Conservation (phyloP, 2,329 filamentous ascomycete species). For the Dothistroma pini region DNA sequence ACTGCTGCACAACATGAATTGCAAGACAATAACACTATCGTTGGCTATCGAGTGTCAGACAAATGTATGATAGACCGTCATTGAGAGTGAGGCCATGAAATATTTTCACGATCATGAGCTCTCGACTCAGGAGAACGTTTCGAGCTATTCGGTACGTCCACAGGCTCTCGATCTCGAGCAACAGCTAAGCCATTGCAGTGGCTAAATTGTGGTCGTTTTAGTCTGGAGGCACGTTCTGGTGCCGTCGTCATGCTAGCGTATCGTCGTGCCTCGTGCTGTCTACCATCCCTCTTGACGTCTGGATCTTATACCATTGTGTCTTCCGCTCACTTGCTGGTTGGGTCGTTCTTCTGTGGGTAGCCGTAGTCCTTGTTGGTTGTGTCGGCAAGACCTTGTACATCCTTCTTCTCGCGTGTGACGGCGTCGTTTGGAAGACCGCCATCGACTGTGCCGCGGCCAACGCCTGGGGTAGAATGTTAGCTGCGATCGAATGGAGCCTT, state of each 20-base stretch:
- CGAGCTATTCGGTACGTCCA: background rate
- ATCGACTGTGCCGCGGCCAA: constrained; percentile 63
- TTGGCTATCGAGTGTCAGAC: background rate
- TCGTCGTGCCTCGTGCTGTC: constrained; percentile 2
- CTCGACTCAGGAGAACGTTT: background rate
- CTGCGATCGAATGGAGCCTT: background rate
- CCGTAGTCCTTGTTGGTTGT: constrained; percentile 44
- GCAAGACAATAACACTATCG: background rate
- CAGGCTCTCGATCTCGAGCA: background rate
- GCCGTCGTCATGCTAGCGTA: background rate
- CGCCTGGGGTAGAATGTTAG: constrained; percentile 25
- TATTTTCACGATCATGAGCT: background rate
- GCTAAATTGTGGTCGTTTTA: background rate
- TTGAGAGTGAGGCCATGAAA: background rate
- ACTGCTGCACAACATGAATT: background rate
- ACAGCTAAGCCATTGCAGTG: background rate
- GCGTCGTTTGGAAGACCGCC: constrained; percentile 59
- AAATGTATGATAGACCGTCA: background rate
- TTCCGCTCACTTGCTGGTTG: constrained; percentile 24
- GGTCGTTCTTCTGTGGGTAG: constrained; percentile 42
- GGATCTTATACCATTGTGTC: background rate
- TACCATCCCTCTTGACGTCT: background rate
- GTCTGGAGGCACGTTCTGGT: background rate
- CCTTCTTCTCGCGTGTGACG: constrained; percentile 45
- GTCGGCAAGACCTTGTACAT: constrained; percentile 39